Conservation (phyloP, 495 filamentous ascomycete species). For the Corynascus novoguineensis region DNA sequence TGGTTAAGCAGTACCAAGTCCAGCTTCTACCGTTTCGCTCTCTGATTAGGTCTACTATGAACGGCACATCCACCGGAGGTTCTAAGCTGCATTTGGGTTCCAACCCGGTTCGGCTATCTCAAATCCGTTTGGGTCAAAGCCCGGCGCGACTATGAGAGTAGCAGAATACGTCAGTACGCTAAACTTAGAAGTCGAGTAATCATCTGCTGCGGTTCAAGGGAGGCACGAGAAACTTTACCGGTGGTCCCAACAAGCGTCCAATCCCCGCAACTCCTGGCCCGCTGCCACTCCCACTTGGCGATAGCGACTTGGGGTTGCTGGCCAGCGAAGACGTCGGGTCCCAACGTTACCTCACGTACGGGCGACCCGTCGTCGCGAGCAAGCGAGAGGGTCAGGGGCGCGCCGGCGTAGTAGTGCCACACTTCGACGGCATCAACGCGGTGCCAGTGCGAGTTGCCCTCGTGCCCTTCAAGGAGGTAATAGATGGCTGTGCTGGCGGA, state of each 20-base stretch:
- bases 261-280: conserved; percentile 35
- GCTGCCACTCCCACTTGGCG: conserved; percentile 38
- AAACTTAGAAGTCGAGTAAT: too few relatives aligned
- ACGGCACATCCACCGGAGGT: too few relatives aligned
- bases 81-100: conserved; percentile 21
- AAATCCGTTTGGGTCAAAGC: conserved; percentile 33
- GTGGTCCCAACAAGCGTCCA: conserved; percentile 48
- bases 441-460: conserved; percentile 41
- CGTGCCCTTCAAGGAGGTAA: conserved; percentile 43
- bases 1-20: too few relatives aligned
- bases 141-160: conserved; percentile 33
- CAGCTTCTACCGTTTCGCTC: too few relatives aligned
- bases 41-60: too few relatives aligned
- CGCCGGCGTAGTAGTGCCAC: conserved; percentile 49
- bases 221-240: conserved; percentile 25
- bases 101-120: conserved; percentile 35
- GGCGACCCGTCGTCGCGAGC: conserved; percentile 32
- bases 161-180: background rate
- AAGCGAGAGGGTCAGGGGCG: conserved; percentile 39
- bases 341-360: conserved; percentile 30
- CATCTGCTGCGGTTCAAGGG: too few relatives aligned
- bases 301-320: conserved; percentile 42
- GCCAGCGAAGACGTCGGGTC: conserved; percentile 35
- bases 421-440: conserved; percentile 43
- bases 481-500: conserved; percentile 46